Evolutionary conservation across 2,329 filamentous ascomycete genomes (phyloP), one percentile per base, ranked within the genome.

Genomic region (Aphanoascus verrucosus): DNA sequence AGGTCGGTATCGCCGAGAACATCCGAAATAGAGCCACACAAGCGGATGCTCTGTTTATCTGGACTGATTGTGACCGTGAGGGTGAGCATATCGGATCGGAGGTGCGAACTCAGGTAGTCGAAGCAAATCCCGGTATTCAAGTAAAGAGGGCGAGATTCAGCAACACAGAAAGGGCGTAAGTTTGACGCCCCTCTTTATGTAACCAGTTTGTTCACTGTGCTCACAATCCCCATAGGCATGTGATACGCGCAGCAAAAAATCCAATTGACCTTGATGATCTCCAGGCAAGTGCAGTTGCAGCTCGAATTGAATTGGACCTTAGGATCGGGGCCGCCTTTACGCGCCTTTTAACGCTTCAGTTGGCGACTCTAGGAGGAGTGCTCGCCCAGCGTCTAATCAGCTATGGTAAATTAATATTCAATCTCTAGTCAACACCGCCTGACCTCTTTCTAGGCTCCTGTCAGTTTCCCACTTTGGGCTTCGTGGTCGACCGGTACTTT

Each of bases 31-130:
- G 94, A 67, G 91, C 93, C 15, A 78, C 78, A 56, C 78, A 79
- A 65, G 78, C 83, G n/a, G 79, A 77, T 53, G 81, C 84, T 11
- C 76, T 98, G 32, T 91, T 94, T 68, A 96, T 98, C 62, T 98
- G 93, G 93, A 98, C 93, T 0, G 93, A 98, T 77, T 97, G 93
- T 69, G 93, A 98, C 75, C 83, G 90, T 53, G 93, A 98, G 75
- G 93, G 93, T 35, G 93, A 98, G 68, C 86, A 97, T 65, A 98
- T 98, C 60, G 93, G 93, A 5, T 79, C 85, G 38, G 91, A 98
- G 67, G 91, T 98, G 56, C 83, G 88, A 43, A 80, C 86, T 50
- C 84, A 91, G 55, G 93, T 93, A 4, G 74, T 77, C 45, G 82
- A 82, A 63, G 84, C 80, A 8, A 97, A 96, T 58, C 69, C 77